Conservation (phyloP, 495 filamentous ascomycete species). For the Penicillium parvum region DNA sequence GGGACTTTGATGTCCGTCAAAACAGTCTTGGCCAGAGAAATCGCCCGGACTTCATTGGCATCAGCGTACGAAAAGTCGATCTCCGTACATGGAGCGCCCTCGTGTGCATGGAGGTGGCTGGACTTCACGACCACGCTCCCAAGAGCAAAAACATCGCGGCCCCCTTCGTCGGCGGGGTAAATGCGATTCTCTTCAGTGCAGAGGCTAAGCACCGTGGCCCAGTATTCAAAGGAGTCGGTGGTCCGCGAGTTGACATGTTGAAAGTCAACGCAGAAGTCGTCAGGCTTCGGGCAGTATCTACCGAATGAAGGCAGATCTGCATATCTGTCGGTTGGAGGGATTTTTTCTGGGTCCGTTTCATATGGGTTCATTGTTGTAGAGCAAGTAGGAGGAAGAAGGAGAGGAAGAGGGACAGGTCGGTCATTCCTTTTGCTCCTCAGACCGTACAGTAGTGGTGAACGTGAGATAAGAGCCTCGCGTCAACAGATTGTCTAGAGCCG, state of each 20-base stretch:
- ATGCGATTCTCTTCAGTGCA: slow-evolving; percentile 30
- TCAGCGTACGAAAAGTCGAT: slow-evolving; percentile 38
- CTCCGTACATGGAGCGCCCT: slow-evolving; percentile 3
- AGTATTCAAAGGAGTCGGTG: slow-evolving; percentile 32
- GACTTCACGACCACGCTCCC: slow-evolving; percentile 47
- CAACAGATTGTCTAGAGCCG: too few relatives aligned
- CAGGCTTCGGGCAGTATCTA: slow-evolving; percentile 28
- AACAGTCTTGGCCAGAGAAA: slow-evolving; percentile 26
- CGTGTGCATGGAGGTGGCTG: slow-evolving; percentile 30
- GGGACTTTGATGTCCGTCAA: slow-evolving; percentile 34
- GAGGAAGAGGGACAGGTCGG: too few relatives aligned
- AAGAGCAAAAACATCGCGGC: slow-evolving; percentile 42
- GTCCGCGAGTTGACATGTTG: slow-evolving; percentile 31
- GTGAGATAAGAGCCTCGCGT: too few relatives aligned
- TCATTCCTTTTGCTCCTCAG: too few relatives aligned
- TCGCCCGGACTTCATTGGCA: slow-evolving; percentile 38
- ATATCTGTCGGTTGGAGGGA: slow-evolving; percentile 30
- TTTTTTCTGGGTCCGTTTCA: slow-evolving; percentile 29
- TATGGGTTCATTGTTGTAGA: slow-evolving; percentile 28
- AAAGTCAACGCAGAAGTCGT: slow-evolving; percentile 30
- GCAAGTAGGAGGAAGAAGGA: too few relatives aligned
- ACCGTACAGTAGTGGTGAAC: too few relatives aligned
- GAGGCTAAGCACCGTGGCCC: slow-evolving; percentile 29
- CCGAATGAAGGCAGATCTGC: slow-evolving; percentile 35
- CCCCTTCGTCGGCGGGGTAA: slow-evolving; percentile 33